These are phyloP conservation scores for Aspergillus nomiae DNA, from an alignment of 2,329 filamentous ascomycete genomes.

Conservation along the genomic window DNA sequence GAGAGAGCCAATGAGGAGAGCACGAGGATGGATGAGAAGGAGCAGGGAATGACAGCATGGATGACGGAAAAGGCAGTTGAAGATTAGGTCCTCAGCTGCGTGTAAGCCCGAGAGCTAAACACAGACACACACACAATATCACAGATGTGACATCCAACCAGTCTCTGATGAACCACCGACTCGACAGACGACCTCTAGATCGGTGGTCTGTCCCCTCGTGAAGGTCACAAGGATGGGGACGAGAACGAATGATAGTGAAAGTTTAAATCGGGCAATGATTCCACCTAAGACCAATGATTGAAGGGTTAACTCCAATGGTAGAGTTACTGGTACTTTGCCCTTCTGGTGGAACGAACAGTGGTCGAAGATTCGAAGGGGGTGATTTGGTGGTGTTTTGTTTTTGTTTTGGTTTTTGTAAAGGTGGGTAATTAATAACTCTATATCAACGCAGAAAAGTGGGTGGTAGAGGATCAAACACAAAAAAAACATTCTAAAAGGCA, in stretches of 20 bases:
- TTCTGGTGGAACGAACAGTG: not conserved
- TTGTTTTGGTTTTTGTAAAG: not conserved
- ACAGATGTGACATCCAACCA: not conserved
- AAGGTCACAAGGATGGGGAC: conserved; percentile 2
- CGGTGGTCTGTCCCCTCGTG: not conserved
- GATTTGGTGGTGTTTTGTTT: not conserved
- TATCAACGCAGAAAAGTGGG: not conserved
- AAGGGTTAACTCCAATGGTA: not conserved
- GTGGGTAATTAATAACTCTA: conserved; percentile 8
- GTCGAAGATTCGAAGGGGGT: not conserved
- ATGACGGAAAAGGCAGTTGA: conserved; percentile 2
- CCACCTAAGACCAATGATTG: not conserved
- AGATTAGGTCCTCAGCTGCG: not conserved
- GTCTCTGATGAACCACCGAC: conserved; percentile 1
- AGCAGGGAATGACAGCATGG: not conserved
- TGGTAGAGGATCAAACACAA: not conserved
- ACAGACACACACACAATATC: not conserved
- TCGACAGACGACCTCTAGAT: not conserved
- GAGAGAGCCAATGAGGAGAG: not conserved
- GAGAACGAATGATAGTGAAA: not conserved
- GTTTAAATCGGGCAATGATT: not conserved
- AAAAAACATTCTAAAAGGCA: not conserved
- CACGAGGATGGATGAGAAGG: not conserved
- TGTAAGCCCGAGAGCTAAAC: conserved; percentile 2
- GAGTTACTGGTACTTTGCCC: not conserved